Evolutionary conservation across 805 yeast species (phyloP).

Genomic region (Dipodascus albidus): DNA sequence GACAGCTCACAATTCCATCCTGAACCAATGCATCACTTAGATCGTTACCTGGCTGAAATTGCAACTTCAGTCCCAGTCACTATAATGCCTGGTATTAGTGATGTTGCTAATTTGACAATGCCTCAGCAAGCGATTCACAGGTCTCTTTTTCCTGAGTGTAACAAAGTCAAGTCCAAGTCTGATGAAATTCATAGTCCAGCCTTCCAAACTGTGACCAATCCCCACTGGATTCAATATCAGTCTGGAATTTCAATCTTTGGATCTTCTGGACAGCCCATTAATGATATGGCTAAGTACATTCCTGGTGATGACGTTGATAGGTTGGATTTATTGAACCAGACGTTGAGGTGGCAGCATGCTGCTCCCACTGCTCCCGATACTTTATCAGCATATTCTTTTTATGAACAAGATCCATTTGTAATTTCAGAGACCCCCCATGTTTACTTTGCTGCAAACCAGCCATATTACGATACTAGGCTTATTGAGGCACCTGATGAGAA

Average conservation of each 20-base stretch:
- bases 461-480: slow-evolving; percentile 34
- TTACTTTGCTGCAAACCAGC: slow-evolving; percentile 79
- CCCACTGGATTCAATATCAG: slow-evolving; percentile 53
- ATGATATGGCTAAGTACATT: slow-evolving; percentile 64
- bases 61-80: slow-evolving; percentile 54
- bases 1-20: slow-evolving; percentile 16
- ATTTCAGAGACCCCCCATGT: slow-evolving; percentile 68
- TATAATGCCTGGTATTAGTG: slow-evolving; percentile 74
- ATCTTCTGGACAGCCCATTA: slow-evolving; percentile 74
- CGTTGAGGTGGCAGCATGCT: slow-evolving; percentile 72
- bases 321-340: slow-evolving; percentile 49
- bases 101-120: slow-evolving; percentile 72
- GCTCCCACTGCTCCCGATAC: slow-evolving; percentile 97
- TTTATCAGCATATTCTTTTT: slow-evolving; percentile 76
- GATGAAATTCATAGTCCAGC: slow-evolving; percentile 9
- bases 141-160: slow-evolving; percentile 47
- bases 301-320: slow-evolving; percentile 32
- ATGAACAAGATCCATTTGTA: slow-evolving; percentile 72
- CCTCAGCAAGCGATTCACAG: slow-evolving; percentile 90
- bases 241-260: slow-evolving; percentile 47
- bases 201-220: slow-evolving; percentile 51
- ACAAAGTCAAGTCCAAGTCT: slow-evolving; percentile 26
- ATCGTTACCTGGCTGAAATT: slow-evolving; percentile 44
- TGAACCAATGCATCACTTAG: slow-evolving; percentile 29
- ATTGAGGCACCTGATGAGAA: slow-evolving; percentile 29